Percentiles rank a stretch among this genome's conserved stretches.
Conservation (phyloP, 345 rosid species). For the Rhizophora apiculata region DNA sequence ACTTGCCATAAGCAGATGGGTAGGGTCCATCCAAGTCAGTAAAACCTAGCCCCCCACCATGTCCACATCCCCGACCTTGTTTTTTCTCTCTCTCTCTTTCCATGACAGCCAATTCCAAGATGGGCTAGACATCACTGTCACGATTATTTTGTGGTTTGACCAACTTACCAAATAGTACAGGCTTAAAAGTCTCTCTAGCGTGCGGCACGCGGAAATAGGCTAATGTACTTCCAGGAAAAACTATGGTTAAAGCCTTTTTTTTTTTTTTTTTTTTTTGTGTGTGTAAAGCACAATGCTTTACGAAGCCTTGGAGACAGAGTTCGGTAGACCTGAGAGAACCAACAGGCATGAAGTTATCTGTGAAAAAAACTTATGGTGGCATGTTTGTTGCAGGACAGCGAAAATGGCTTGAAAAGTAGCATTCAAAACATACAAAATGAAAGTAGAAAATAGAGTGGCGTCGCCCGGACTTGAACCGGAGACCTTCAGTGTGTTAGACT, state of each 20-base stretch:
- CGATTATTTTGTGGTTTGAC: constrained; percentile 25
- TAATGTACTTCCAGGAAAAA: neutral
- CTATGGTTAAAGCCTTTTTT: neutral
- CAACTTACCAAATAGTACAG: constrained; percentile 13
- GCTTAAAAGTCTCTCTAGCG: constrained; percentile 14
- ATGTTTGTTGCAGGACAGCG: too few relatives aligned
- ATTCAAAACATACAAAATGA: too few relatives aligned
- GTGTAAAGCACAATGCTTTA: neutral
- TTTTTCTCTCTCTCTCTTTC: neutral
- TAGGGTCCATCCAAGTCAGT: constrained; percentile 22
- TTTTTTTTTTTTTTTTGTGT: neutral
- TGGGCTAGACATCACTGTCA: constrained; percentile 23
- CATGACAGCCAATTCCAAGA: constrained; percentile 22
- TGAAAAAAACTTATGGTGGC: too few relatives aligned
- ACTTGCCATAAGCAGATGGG: constrained; percentile 24
- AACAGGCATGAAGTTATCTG: neutral
- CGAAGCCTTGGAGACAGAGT: too few relatives aligned
- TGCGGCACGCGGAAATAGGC: constrained; percentile 30
- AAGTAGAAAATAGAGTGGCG: too few relatives aligned
- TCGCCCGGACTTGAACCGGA: constrained; percentile 94
- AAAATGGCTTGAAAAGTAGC: too few relatives aligned
- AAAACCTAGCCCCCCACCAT: constrained; percentile 21
- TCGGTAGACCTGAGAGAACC: neutral
- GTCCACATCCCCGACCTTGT: constrained; percentile 6
- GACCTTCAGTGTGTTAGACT: constrained; percentile 99